Percentiles rank a stretch among this genome's conserved stretches.
These are phyloP conservation scores for Peronospora belbahrii DNA, from an alignment of 352 stramenopile genomes.

Conservation along the genomic window DNA sequence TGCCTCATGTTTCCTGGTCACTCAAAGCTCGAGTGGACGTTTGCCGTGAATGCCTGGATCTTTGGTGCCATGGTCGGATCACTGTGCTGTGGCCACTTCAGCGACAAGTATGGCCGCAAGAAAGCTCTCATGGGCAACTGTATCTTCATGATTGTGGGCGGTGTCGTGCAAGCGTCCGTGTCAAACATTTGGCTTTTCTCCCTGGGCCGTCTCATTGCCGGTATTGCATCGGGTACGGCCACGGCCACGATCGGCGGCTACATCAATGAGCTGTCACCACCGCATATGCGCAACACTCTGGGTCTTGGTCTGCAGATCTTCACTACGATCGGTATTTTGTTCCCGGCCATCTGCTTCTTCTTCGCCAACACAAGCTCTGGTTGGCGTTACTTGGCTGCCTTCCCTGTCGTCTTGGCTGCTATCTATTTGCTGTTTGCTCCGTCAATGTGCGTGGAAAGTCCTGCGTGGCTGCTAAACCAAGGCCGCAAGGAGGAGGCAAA, in stretches of 20 bases:
- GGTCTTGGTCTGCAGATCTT: conserved; percentile 12
- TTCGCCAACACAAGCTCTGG: conserved; percentile 18
- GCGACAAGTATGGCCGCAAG: conserved; percentile 15
- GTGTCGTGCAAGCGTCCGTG: conserved; percentile 12
- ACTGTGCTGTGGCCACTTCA: conserved; percentile 19
- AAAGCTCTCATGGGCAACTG: conserved; percentile 25
- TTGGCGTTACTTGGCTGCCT: conserved; percentile 20
- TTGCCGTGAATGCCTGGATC: conserved; percentile 21
- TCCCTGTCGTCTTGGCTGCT: conserved; percentile 9
- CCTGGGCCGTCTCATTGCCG: conserved; percentile 21
- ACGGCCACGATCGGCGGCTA: conserved; percentile 32
- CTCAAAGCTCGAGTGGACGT: conserved; percentile 22
- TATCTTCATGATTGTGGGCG: conserved; percentile 34
- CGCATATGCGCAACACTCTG: conserved; percentile 16
- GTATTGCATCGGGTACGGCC: conserved; percentile 29
- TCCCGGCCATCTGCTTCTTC: conserved; percentile 14
- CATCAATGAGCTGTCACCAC: conserved; percentile 16
- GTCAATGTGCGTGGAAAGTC: conserved; percentile 22
- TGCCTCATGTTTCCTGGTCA: conserved; percentile 23
- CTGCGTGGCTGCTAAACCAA: conserved; percentile 35
- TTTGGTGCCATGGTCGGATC: conserved; percentile 19
- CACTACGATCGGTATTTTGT: conserved; percentile 14
- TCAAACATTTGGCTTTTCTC: conserved; percentile 28
- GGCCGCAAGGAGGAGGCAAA: conserved; percentile 24
- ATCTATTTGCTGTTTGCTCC: conserved; percentile 16